Percentiles rank a stretch among this genome's conserved stretches.
Conservation (phyloP, 352 stramenopile genomes). For the Pythium chondricola region DNA sequence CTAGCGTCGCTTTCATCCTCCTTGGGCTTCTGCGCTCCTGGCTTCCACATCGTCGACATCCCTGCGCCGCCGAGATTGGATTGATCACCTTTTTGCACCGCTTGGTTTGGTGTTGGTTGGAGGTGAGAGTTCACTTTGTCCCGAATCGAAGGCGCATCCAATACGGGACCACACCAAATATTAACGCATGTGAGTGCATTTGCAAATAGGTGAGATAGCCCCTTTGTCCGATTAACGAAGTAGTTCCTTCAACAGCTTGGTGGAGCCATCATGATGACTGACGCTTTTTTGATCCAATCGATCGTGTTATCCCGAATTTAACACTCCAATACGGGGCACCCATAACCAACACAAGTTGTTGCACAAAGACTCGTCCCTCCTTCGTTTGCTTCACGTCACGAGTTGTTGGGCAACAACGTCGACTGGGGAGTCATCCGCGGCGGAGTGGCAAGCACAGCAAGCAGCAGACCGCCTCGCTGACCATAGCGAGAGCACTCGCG, state of each 20-base stretch:
- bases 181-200: too few species aligned
- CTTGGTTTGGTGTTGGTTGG: constrained; percentile 27
- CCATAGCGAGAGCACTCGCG: too few species aligned
- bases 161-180: constrained; percentile 4
- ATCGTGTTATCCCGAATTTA: constrained; percentile 5
- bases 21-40: constrained; percentile 32
- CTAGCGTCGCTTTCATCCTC: not conserved
- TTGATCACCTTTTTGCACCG: constrained; percentile 3
- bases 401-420: constrained; percentile 6
- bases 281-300: constrained; percentile 17
- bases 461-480: too few species aligned
- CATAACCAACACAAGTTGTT: constrained; percentile 20
- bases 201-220: too few species aligned
- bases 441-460: too few species aligned
- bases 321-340: constrained; percentile 8
- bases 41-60: constrained; percentile 54
- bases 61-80: not conserved
- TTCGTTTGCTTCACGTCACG: constrained; percentile 20
- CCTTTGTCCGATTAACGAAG: too few species aligned
- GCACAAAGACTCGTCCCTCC: constrained; percentile 8
- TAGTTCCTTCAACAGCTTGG: too few species aligned
- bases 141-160: constrained; percentile 2
- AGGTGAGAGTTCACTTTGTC: constrained; percentile 19
- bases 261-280: too few species aligned
- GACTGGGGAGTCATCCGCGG: constrained; percentile 4